Conservation (phyloP, 2,329 filamentous ascomycete species). For the Neonectria sp. region DNA sequence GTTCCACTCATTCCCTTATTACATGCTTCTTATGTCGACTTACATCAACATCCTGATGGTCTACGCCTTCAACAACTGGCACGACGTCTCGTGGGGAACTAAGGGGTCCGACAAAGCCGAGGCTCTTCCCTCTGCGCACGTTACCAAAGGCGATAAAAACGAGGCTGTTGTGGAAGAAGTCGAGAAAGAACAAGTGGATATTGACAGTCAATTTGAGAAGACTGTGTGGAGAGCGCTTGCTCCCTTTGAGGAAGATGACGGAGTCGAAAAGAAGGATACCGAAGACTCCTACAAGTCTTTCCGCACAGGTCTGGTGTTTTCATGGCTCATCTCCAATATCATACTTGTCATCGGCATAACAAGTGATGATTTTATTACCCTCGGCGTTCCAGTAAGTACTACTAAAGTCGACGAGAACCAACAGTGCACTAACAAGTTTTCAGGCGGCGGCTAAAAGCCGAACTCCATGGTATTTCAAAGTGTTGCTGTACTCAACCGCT, state of each 20-base stretch:
- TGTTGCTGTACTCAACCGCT: constrained; percentile 89
- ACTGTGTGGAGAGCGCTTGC: constrained; percentile 18
- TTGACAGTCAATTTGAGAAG: constrained; percentile 21
- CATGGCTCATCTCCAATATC: constrained; percentile 16
- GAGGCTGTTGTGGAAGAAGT: constrained; percentile 19
- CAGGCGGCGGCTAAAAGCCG: constrained; percentile 64
- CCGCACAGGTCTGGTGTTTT: constrained; percentile 11
- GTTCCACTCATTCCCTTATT: constrained; percentile 19
- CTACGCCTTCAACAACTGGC: constrained; percentile 24
- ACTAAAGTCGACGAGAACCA: not conserved
- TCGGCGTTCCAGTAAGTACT: constrained; percentile 16
- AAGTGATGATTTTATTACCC: not conserved
- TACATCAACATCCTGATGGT: constrained; percentile 25
- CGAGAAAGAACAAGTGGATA: constrained; percentile 20
- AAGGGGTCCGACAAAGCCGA: constrained; percentile 21
- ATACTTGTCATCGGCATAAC: constrained; percentile 7
- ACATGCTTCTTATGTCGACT: constrained; percentile 18
- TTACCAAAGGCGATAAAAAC: constrained; percentile 9
- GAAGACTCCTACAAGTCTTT: constrained; percentile 25
- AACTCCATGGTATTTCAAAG: constrained; percentile 90
- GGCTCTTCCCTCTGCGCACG: constrained; percentile 11
- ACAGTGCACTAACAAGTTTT: not conserved
- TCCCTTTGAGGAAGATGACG: not conserved
- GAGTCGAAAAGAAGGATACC: constrained; percentile 9
- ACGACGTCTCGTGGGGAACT: constrained; percentile 18